Evolutionary conservation across 1,139 yeast genomes (phyloP).

Genomic region (Nematodospora anomalae): DNA sequence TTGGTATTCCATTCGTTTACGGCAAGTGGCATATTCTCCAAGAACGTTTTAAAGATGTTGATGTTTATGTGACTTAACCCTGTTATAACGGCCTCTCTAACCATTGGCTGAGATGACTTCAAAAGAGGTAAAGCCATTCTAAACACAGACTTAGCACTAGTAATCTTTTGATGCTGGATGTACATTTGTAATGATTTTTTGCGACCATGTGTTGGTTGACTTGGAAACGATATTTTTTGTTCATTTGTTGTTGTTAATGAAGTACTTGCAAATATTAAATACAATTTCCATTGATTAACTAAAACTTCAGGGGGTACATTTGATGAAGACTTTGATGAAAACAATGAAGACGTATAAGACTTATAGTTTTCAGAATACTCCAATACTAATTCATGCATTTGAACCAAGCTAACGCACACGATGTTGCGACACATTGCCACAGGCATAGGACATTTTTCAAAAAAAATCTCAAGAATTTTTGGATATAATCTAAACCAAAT

Average conservation of each 20-base stretch:
- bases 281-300: conserved; percentile 86
- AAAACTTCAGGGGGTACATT: conserved; percentile 65
- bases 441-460: conserved; percentile 85
- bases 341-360: conserved; percentile 43
- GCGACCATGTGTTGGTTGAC: conserved; percentile 58
- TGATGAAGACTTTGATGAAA: conserved; percentile 25
- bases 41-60: conserved; percentile 78
- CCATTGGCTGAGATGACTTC: conserved; percentile 66
- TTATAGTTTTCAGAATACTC: conserved; percentile 57
- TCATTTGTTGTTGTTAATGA: conserved; percentile 89
- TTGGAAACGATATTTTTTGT: conserved; percentile 69
- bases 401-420: conserved; percentile 85
- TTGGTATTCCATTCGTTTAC: conserved; percentile 55
- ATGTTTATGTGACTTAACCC: conserved; percentile 90
- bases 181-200: conserved; percentile 76
- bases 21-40: conserved; percentile 73
- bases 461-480: conserved; percentile 65
- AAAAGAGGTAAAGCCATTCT: conserved; percentile 83
- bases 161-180: conserved; percentile 87
- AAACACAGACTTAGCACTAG: conserved; percentile 89
- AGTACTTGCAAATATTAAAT: conserved; percentile 87
- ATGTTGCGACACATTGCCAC: conserved; percentile 93
- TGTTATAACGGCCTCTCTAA: conserved; percentile 80
- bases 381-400: conserved; percentile 78
- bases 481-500: conserved; percentile 92